Percentiles rank a stretch among this genome's conserved stretches.
Evolutionary conservation across 495 filamentous ascomycete species (phyloP).

Genomic region (Talaromyces liani): DNA sequence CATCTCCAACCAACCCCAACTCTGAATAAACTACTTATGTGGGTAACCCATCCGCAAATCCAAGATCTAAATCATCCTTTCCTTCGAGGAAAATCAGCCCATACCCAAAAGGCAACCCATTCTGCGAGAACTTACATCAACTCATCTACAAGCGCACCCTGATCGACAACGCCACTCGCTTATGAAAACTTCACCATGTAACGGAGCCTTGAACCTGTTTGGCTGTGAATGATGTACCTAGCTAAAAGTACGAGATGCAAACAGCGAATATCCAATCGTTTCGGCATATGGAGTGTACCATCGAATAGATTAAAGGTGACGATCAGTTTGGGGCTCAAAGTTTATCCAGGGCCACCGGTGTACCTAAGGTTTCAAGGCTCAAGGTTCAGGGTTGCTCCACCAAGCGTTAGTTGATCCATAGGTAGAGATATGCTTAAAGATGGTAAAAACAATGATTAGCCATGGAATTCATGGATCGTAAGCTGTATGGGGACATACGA

Average conservation of each 20-base stretch:
- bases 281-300: neutral
- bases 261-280: neutral
- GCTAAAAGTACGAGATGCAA: neutral
- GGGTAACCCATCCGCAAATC: neutral
- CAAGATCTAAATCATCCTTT: neutral
- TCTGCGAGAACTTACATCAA: neutral
- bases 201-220: neutral
- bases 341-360: neutral
- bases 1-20: neutral
- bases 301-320: neutral
- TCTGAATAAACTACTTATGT: neutral
- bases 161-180: conserved; percentile 4
- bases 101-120: neutral
- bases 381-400: neutral
- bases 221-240: neutral
- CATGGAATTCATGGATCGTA: neutral
- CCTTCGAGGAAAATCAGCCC: neutral
- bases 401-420: neutral
- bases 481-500: neutral
- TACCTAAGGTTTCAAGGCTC: neutral
- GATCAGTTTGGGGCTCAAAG: neutral
- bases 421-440: neutral
- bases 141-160: neutral
- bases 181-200: neutral
- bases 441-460: neutral